phyloP scores from a whole-genome alignment of 441 rosid species.

The Flueggea neowawraea region DNA sequence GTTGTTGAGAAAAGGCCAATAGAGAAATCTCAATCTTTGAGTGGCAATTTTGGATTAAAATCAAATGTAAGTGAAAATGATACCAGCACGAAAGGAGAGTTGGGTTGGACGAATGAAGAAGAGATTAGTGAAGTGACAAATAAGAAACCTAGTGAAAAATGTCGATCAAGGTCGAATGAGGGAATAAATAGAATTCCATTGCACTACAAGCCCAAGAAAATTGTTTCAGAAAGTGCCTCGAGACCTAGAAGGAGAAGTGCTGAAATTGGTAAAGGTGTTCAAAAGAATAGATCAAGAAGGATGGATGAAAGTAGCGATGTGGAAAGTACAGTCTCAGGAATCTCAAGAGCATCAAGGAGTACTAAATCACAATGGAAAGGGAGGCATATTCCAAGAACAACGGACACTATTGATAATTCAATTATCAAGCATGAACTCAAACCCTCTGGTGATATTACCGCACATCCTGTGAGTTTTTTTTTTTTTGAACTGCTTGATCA shows the following conservation, averaged over 20 bases:
- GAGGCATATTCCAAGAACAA: conserved; percentile 14
- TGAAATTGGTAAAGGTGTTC: conserved; percentile 18
- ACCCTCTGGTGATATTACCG: conserved; percentile 13
- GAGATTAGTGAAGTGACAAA: background rate
- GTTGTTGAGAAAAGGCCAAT: conserved; percentile 19
- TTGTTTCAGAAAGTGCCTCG: background rate
- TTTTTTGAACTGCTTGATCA: background rate
- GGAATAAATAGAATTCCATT: background rate
- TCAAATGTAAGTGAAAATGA: background rate
- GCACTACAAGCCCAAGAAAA: conserved; percentile 4
- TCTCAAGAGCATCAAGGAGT: conserved; percentile 17
- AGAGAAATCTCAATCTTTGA: conserved; percentile 23
- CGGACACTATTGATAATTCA: conserved; percentile 25
- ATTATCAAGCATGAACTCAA: conserved; percentile 31
- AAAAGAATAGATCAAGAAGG: conserved; percentile 18
- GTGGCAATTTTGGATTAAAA: conserved; percentile 11
- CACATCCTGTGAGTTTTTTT: conserved; percentile 22
- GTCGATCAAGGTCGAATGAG: conserved; percentile 8
- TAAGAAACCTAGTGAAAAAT: background rate
- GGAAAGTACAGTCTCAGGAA: conserved; percentile 26
- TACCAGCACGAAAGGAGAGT: background rate
- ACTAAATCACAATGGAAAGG: conserved; percentile 58
- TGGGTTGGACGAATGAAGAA: conserved; percentile 7
- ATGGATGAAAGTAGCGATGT: conserved; percentile 33
- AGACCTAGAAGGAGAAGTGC: conserved; percentile 18